Base-by-base conservation (phyloP, 352 stramenopile genomes). In the Globisporangium cederbergense region DNA sequence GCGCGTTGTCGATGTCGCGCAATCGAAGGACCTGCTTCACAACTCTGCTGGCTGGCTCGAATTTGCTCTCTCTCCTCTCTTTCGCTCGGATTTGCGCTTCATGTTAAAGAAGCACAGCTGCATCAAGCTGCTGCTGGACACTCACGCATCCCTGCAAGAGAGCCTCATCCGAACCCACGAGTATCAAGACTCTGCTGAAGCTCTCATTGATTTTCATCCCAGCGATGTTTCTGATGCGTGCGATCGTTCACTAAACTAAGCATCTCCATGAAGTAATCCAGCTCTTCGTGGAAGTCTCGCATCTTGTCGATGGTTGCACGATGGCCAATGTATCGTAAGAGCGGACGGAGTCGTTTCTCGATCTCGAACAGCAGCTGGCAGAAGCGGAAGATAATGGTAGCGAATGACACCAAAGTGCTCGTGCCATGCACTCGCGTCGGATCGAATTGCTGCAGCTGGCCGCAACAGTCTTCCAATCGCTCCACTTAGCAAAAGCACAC, bases 361-460 rank as follows among this genome's bases (percentile, higher is more conserved):
- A 65, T 36, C 13, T 49, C 3, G 28, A 65, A 51, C 11, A 40
- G 4, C 5, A 50, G 46, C 7, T 32, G 16, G n/a, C 16, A 43
- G 8, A 62, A 32, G 6, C 59, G 49, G 36, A 65, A 59, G 8
- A 65, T 20, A 13, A 65, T 59, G 25, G 1, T 55, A 7, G 25
- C 13, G 13, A 62, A 34, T 14, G 36, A 50, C 20, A 64, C 18
- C 10, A 58, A 2, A 16, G 28, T 36, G 49, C 47, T 54, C 8
- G 10, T n/a, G 2, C 7, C 28, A 4, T 56, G 25, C 11, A 22
- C 8, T 7, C 32, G 9, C 10, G 13, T 28, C 34, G 50, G 2
- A 18, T 40, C 14, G 16, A 10, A 22, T 42, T 38, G 28, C 11
- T 42, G 50, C 28, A 42, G 28, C 50, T 56, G 28, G 1, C 5